phyloP scores from a whole-genome alignment of 164 flowering plant genomes.

The Annona cherimola region DNA sequence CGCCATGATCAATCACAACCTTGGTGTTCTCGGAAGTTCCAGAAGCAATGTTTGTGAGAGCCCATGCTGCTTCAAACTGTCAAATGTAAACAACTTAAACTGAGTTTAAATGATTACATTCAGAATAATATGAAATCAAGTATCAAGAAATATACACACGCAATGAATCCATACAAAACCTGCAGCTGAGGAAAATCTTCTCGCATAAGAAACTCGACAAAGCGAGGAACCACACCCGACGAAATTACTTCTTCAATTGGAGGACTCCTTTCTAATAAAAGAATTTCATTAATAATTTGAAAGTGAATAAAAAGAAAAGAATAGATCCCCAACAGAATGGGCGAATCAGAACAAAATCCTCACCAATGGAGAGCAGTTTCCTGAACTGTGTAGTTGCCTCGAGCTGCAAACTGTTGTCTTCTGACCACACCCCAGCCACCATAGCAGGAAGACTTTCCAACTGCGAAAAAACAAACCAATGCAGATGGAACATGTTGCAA shows the following conservation, averaged over 20 bases:
- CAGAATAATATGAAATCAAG: no score
- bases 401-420: slow-evolving; percentile 48
- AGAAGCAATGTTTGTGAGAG: slow-evolving; percentile 88
- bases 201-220: slow-evolving; percentile 65
- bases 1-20: slow-evolving; percentile 82
- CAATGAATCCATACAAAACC: slow-evolving; percentile 27
- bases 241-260: slow-evolving; percentile 78
- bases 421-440: slow-evolving; percentile 67
- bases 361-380: slow-evolving; percentile 73
- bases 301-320: not conserved
- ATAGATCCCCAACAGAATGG: not conserved
- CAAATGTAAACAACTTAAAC: not conserved
- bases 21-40: slow-evolving; percentile 85
- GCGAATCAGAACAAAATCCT: not conserved
- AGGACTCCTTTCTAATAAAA: slow-evolving; percentile 55
- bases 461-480: slow-evolving; percentile 19
- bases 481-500: no score
- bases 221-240: slow-evolving; percentile 81
- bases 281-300: not conserved
- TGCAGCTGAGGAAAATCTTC: slow-evolving; percentile 76
- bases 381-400: slow-evolving; percentile 83
- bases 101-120: not conserved
- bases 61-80: slow-evolving; percentile 98
- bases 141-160: not conserved
- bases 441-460: slow-evolving; percentile 68